Conservation (phyloP, 73 alveolate genomes). For the Paramecium sexaurelia region DNA sequence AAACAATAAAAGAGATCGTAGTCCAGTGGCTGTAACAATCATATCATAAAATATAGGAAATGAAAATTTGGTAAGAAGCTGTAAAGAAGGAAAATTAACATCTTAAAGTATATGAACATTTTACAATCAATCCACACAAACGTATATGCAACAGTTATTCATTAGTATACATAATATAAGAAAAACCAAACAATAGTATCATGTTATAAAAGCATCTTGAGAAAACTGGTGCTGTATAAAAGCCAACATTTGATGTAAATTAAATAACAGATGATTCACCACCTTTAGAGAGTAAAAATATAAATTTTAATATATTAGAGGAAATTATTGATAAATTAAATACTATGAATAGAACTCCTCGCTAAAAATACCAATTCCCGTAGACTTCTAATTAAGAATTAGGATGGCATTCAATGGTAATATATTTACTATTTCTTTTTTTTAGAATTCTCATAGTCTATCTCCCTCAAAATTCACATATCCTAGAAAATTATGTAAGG, state of each 20-base stretch:
- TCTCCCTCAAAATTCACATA: slow-evolving; percentile 56
- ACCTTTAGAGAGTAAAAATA: slow-evolving; percentile 12
- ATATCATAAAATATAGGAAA: slow-evolving; percentile 44
- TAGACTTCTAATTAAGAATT: slow-evolving; percentile 63
- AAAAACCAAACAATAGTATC: slow-evolving; percentile 55
- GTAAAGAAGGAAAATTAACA: slow-evolving; percentile 63
- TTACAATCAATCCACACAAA: slow-evolving; percentile 64
- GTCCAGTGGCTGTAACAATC: slow-evolving; percentile 37
- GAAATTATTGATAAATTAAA: slow-evolving; percentile 53
- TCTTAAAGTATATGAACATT: slow-evolving; percentile 60
- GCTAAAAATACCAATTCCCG: slow-evolving; percentile 61
- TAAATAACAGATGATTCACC: slow-evolving; percentile 54
- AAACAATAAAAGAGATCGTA: neutral
- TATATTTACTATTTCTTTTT: neutral
- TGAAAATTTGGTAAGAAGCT: slow-evolving; percentile 64
- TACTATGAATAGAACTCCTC: slow-evolving; percentile 66
- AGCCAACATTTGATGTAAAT: slow-evolving; percentile 57
- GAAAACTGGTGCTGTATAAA: slow-evolving; percentile 18
- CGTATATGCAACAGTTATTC: slow-evolving; percentile 12
- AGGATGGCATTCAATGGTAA: slow-evolving; percentile 63
- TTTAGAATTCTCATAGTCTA: neutral
- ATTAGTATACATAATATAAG: slow-evolving; percentile 51
- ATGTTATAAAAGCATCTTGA: slow-evolving; percentile 57
- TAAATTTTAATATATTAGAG: neutral
- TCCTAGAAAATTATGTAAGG: slow-evolving; percentile 65